phyloP scores from a whole-genome alignment of 78 protist genomes.

The Protostelium mycophagum region DNA sequence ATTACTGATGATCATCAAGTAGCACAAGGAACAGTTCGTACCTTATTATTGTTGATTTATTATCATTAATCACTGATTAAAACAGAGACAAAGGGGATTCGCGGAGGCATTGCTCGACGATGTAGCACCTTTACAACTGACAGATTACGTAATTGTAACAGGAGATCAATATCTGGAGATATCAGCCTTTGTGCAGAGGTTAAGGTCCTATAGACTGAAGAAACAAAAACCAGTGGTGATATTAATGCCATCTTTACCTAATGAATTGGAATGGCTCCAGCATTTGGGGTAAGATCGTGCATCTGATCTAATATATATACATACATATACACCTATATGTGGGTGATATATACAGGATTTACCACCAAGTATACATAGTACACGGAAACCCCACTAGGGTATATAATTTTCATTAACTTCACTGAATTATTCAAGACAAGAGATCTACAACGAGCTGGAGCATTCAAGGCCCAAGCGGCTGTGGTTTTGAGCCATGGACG shows the following conservation, averaged over 20 bases:
- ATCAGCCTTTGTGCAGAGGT: background rate
- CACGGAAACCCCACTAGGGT: background rate
- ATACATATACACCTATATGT: no score
- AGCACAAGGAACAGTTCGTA: no score
- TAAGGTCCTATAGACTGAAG: background rate
- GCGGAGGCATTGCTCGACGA: no score
- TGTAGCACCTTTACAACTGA: background rate
- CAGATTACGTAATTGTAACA: background rate
- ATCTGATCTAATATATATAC: background rate
- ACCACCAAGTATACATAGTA: background rate
- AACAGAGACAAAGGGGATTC: no score
- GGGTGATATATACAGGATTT: no score
- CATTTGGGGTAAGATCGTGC: background rate
- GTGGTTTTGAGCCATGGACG: background rate
- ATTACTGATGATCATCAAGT: no score
- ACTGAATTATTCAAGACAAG: background rate
- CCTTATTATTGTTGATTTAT: no score
- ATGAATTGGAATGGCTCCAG: background rate
- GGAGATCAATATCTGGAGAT: background rate
- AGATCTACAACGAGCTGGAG: background rate
- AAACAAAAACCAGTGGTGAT: background rate
- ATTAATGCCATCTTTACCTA: background rate
- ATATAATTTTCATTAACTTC: no score
- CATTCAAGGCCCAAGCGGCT: background rate
- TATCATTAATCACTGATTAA: no score